Percentiles rank a stretch among this genome's conserved stretches.
These are phyloP conservation scores for Pezicula neosporulosa DNA, from an alignment of 2,329 filamentous ascomycete genomes.

Conservation along the genomic window DNA sequence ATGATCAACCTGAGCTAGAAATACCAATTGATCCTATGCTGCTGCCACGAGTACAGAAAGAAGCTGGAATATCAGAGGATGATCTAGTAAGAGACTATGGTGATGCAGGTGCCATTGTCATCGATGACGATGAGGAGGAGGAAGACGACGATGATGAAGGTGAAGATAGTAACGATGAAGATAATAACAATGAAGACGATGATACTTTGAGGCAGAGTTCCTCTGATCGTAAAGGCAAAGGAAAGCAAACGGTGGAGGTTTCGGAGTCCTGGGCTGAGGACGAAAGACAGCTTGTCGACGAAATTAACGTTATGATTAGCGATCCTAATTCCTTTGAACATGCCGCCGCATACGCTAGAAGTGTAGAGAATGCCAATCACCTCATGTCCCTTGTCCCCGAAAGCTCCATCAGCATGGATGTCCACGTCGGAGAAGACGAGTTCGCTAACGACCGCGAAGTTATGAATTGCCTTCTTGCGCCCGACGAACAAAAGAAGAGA, in stretches of 20 bases:
- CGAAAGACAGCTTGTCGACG: slow-evolving; percentile 61
- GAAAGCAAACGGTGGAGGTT: slow-evolving; percentile 7
- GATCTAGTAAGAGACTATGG: slow-evolving; percentile 42
- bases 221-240: background rate
- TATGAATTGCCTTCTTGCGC: slow-evolving; percentile 68
- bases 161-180: slow-evolving; percentile 13
- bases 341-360: slow-evolving; percentile 54
- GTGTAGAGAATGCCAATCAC: slow-evolving; percentile 51
- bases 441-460: slow-evolving; percentile 92
- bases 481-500: slow-evolving; percentile 75
- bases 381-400: slow-evolving; percentile 48
- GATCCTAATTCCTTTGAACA: slow-evolving; percentile 55
- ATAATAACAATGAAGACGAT: slow-evolving; percentile 5
- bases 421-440: slow-evolving; percentile 72
- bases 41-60: slow-evolving; percentile 14
- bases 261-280: slow-evolving; percentile 57
- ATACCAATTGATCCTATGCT: slow-evolving; percentile 38
- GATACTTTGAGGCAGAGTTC: background rate
- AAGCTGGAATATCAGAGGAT: slow-evolving; percentile 29
- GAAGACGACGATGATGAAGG: slow-evolving; percentile 14
- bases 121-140: too few relatives aligned
- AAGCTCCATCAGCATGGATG: slow-evolving; percentile 51
- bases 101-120: slow-evolving; percentile 23
- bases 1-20: background rate
- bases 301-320: slow-evolving; percentile 68